Percentiles rank a stretch among this genome's conserved stretches.
These are phyloP conservation scores for Neurospora sp. DNA, from an alignment of 495 filamentous ascomycete genomes.

Conservation along the genomic window DNA sequence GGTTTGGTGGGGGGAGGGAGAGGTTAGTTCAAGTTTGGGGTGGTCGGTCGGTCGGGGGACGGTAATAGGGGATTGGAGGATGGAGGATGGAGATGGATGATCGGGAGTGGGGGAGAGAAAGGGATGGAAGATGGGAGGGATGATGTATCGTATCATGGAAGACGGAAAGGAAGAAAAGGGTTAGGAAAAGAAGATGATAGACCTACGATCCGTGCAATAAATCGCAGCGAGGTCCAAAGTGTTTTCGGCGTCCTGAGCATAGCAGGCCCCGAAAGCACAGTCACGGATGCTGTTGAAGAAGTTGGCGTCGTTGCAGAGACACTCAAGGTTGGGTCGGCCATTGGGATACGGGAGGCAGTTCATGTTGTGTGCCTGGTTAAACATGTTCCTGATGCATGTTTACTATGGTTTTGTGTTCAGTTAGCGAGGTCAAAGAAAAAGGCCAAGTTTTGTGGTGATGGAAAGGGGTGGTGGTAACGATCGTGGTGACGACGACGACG, in stretches of 20 bases:
- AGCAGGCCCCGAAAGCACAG: constrained; percentile 6
- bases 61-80: not conserved
- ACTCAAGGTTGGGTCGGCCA: constrained; percentile 3
- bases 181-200: not conserved
- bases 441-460: not conserved
- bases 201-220: not conserved
- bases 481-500: not conserved
- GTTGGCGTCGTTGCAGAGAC: constrained; percentile 8
- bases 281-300: constrained; percentile 11
- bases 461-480: not conserved
- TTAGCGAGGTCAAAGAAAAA: not conserved
- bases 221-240: not conserved
- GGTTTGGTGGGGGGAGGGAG: not conserved
- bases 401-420: not conserved
- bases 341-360: constrained; percentile 4
- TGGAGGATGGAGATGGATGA: not conserved
- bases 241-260: not conserved
- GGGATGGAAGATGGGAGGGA: not conserved
- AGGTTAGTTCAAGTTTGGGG: not conserved
- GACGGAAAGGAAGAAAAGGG: not conserved
- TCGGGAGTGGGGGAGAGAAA: not conserved
- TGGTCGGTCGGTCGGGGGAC: no score
- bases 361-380: constrained; percentile 1
- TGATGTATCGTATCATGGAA: not conserved
- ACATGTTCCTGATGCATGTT: constrained; percentile 13